Percentiles rank a stretch among this genome's conserved stretches.
phyloP scores from a whole-genome alignment of 2,329 filamentous ascomycete genomes.

The Colletotrichum cordylinicola region DNA sequence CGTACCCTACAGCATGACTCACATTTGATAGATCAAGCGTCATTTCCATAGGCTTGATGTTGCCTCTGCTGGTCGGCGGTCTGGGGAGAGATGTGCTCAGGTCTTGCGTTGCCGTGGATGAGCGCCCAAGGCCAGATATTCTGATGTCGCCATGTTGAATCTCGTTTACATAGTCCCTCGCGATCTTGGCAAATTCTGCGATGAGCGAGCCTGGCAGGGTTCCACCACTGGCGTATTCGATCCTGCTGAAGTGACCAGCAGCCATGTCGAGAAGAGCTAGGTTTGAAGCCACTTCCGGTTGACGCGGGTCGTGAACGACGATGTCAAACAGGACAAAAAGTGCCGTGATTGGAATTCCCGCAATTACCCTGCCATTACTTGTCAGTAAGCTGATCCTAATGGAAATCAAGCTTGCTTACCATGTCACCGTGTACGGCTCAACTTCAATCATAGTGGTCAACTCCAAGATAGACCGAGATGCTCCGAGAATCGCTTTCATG shows the following conservation, averaged over 20 bases:
- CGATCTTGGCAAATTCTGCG: slow-evolving; percentile 45
- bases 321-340: slow-evolving; percentile 48
- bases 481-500: slow-evolving; percentile 26
- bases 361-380: slow-evolving; percentile 31
- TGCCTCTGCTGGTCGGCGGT: not conserved
- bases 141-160: slow-evolving; percentile 12
- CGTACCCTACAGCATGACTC: not conserved
- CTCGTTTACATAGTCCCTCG: slow-evolving; percentile 42
- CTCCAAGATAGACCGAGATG: slow-evolving; percentile 32
- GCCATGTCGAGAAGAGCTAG: slow-evolving; percentile 45
- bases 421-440: slow-evolving; percentile 32
- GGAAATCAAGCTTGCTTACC: slow-evolving; percentile 20
- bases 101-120: not conserved
- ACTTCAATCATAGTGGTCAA: slow-evolving; percentile 33
- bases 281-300: slow-evolving; percentile 38
- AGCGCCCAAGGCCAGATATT: not conserved
- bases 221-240: slow-evolving; percentile 44
- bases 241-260: slow-evolving; percentile 45
- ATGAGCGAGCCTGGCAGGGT: slow-evolving; percentile 40
- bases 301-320: slow-evolving; percentile 40
- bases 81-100: not conserved
- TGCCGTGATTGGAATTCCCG: slow-evolving; percentile 39
- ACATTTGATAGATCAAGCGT: not conserved
- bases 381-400: not conserved
- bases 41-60: not conserved